Evolutionary conservation across 2,329 filamentous ascomycete genomes (phyloP).

Genomic region (Knufia fluminis): DNA sequence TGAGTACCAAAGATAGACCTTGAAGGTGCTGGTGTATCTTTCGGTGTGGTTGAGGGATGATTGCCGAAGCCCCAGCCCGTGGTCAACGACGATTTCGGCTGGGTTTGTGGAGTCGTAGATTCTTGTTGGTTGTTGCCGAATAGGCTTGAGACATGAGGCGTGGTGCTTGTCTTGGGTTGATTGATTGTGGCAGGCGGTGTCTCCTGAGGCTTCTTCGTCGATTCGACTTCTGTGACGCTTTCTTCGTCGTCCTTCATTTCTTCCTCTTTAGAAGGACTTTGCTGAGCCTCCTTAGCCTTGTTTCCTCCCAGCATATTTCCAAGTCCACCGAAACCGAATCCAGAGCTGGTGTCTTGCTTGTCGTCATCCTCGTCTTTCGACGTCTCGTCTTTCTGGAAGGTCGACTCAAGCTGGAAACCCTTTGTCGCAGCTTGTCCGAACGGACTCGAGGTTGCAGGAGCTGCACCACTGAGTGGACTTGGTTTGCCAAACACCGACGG

Average conservation of each 20-base stretch:
- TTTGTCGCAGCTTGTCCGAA: constrained; percentile 1
- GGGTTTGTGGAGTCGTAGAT: constrained; percentile 20
- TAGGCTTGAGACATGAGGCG: constrained; percentile 27
- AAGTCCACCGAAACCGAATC: constrained; percentile 35
- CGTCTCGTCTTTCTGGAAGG: constrained; percentile 36
- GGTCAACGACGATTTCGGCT: constrained; percentile 25
- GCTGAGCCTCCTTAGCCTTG: constrained; percentile 14
- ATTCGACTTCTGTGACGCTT: constrained; percentile 12
- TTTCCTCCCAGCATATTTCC: constrained; percentile 31
- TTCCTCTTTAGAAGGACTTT: constrained; percentile 23
- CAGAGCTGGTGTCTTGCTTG: constrained; percentile 26
- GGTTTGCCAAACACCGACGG: constrained; percentile 25
- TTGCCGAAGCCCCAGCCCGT: constrained; percentile 21
- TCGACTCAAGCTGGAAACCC: constrained; percentile 34
- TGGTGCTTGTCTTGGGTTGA: constrained; percentile 22
- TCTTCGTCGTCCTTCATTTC: constrained; percentile 20
- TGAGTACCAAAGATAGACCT: background rate
- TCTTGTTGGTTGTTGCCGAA: constrained; percentile 27
- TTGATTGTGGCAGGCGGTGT: constrained; percentile 22
- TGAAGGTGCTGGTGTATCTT: constrained; percentile 9
- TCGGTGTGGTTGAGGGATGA: constrained; percentile 20
- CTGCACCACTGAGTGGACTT: constrained; percentile 15
- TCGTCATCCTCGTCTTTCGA: constrained; percentile 31
- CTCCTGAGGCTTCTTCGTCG: constrained; percentile 14
- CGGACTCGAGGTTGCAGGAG: constrained; percentile 11